Base-by-base conservation (phyloP, 768 basidiomycete genomes). In the Lyophyllum semitale region DNA sequence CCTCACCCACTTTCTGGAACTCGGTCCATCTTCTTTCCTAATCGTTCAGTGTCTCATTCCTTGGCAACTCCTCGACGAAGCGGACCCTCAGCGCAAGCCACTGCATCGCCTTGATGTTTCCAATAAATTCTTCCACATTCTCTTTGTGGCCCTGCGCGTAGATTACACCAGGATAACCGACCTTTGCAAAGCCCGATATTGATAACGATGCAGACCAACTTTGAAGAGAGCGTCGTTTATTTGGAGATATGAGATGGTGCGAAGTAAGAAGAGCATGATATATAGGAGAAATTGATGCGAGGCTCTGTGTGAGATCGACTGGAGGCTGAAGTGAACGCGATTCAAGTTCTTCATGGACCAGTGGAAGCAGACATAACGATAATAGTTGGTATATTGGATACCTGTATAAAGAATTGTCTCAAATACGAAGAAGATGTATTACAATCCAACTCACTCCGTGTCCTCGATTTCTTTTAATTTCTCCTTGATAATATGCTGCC, bases 101-200 rank as follows among this genome's bases (percentile, higher is more conserved):
- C 62, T 90, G 87, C 88, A 90, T 89, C 18, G 74, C 78, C 64
- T 86, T 89, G 51, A 91, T 79, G 48, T 85, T 86, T 18, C 65
- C 71, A 1, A 88, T 80, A 59, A 89, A 89, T 59, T 85, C 83
- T 61, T 85, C 79, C 12, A 90, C 72, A 44, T 79, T 71, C 8
- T 75, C 69, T 40, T 73, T 72, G 18, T 61, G 60, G 8, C 88
- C 89, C 65, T 84, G 75, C n/a, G 79, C 84, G 52, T 89, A 92
- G 41, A 92, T 88, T 42, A 89, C 75, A 4, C 88, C 89, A 12
- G 89, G 89, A 66, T 90, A 81, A 0, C 89, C 88, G 8, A 87
- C 77, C 68, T 91, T 91, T 1, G 87, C 84, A 65, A 90, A 91
- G 0, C 90, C 89, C 1, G 71, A 59, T 12, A 91, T 60, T 3